These are phyloP conservation scores for Xerocomus brunneocitrinus DNA, from an alignment of 768 basidiomycete species.

Conservation along the genomic window DNA sequence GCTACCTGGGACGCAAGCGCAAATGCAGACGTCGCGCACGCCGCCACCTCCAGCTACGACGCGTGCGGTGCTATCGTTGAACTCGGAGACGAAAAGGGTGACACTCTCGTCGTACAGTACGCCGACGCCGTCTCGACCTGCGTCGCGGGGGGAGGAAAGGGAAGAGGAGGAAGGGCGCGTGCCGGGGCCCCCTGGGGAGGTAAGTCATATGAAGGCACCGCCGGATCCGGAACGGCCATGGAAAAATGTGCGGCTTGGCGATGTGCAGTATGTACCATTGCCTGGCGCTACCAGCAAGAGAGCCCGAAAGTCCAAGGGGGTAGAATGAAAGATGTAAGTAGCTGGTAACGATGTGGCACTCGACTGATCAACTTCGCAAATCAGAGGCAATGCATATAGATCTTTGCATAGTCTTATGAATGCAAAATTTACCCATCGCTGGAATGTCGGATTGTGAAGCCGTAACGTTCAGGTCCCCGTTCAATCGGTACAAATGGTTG, in stretches of 20 bases:
- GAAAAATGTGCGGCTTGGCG: slow-evolving; percentile 37
- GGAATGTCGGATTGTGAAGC: too few relatives aligned
- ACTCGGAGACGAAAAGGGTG: slow-evolving; percentile 46
- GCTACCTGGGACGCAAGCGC: slow-evolving; percentile 28
- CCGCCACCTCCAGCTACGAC: slow-evolving; percentile 34
- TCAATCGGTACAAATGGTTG: background rate
- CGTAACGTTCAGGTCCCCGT: background rate
- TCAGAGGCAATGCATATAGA: background rate
- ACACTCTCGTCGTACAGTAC: slow-evolving; percentile 49
- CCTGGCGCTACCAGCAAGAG: slow-evolving; percentile 3
- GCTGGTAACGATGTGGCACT: background rate
- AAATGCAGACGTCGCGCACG: slow-evolving; percentile 9
- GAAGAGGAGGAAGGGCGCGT: slow-evolving; percentile 39
- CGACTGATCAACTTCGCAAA: background rate
- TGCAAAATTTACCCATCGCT: background rate
- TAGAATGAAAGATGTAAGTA: background rate
- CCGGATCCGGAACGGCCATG: slow-evolving; percentile 37
- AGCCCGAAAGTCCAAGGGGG: slow-evolving; percentile 2
- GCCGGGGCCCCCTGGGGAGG: slow-evolving; percentile 35
- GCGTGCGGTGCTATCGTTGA: slow-evolving; percentile 59
- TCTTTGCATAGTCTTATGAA: too few relatives aligned
- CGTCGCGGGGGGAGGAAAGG: slow-evolving; percentile 33
- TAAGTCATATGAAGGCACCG: slow-evolving; percentile 31
- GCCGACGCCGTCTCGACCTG: slow-evolving; percentile 33
- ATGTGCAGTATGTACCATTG: slow-evolving; percentile 36